Evolutionary conservation across 2,329 filamentous ascomycete species (phyloP), one percentile per base, ranked within the genome.

Genomic region (Microdochium trichocladiopsis): DNA sequence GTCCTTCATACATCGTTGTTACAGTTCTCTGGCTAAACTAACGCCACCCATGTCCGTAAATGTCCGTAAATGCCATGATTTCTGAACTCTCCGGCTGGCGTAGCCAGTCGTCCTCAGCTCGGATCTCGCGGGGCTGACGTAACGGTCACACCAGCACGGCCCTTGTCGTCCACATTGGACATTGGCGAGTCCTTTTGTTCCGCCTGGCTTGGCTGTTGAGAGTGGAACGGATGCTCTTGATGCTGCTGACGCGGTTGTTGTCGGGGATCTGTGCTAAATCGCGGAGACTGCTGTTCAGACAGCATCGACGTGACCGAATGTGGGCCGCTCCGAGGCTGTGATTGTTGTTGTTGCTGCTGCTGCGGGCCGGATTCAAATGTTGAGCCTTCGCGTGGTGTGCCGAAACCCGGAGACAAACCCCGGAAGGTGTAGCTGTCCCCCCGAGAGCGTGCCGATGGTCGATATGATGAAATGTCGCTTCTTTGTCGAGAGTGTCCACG

Each of bases 401-500:
- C 59, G 11, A 68, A 60, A 5, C 68, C 67, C 4, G 72, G 71
- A 22, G 73, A 72, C 55, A 64, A 61, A 23, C 68, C 68, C 41
- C 67, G 62, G 31, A 64, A 62, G 23, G 63, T 63, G 21, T 60
- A 69, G 14, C 62, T 59, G 45, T 70, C 69, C 9, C 60, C 61
- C 25, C 67, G 63, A 31, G 62, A 65, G n/a, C 74, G 70, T 50
- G 69, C 71, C 16, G 63, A 58, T 12, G 69, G 66, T 47, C 73
- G 68, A 56, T 77, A 74, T 10, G 73, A 72, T 5, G 82, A 83
- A 54, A 82, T 66, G 62, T 87, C 85, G 67, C 84, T 88, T 61
- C 78, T 76, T 60, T 85, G 81, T 57, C 86, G 77, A 48, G 78
- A 80, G 63, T 88, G 84, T 48, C 78, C 79, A 56, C 78, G 72